These are phyloP conservation scores for Rhynchospora tenuis DNA, from an alignment of 176 grass and related monocot species.

Conservation along the genomic window DNA sequence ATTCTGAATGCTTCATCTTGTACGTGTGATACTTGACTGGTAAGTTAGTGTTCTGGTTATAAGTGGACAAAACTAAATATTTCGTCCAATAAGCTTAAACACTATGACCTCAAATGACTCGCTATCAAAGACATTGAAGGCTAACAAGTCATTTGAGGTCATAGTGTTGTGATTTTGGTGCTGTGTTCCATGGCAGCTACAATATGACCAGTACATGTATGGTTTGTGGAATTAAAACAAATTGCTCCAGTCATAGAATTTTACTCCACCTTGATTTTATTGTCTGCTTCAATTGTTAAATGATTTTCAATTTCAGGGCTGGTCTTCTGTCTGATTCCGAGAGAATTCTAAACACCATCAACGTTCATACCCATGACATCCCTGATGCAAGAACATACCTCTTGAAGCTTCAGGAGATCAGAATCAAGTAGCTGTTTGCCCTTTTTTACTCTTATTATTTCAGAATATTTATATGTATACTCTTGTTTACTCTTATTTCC, in stretches of 20 bases:
- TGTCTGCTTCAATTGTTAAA: background rate
- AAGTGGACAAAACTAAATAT: background rate
- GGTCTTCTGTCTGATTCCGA: conserved; percentile 66
- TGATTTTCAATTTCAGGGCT: conserved; percentile 52
- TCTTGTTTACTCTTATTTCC: background rate
- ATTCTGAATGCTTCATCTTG: background rate
- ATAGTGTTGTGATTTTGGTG: background rate
- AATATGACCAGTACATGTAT: background rate
- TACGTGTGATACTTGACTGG: background rate
- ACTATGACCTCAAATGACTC: background rate
- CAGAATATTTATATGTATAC: background rate
- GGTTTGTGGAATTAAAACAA: conserved; percentile 1
- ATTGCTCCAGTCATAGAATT: background rate
- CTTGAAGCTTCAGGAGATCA: conserved; percentile 71
- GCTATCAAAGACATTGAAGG: background rate
- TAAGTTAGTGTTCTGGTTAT: background rate
- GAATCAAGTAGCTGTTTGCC: conserved; percentile 52
- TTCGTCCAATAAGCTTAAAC: background rate
- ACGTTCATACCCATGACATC: conserved; percentile 58
- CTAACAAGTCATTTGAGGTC: background rate
- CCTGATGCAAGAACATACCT: conserved; percentile 92
- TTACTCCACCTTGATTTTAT: background rate
- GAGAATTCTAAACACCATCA: conserved; percentile 71
- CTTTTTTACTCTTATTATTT: background rate
- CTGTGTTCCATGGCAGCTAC: background rate